phyloP scores from a whole-genome alignment of 2,329 filamentous ascomycete species.

The Pestalotiopsis sp. region DNA sequence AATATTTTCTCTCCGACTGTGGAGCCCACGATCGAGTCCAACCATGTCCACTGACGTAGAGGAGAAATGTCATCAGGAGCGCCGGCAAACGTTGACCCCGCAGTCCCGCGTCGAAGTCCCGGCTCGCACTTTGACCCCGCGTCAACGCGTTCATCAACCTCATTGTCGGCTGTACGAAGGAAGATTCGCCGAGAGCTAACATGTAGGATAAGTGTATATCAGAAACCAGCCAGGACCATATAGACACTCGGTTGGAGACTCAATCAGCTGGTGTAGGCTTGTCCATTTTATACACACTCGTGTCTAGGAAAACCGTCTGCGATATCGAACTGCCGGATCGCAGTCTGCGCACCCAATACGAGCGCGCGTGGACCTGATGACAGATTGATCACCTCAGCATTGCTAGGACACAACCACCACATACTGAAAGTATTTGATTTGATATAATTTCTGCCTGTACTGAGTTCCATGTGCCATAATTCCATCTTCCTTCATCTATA shows the following conservation, averaged over 20 bases:
- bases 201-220: too few relatives aligned
- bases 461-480: neutral
- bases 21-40: neutral
- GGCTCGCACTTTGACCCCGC: neutral
- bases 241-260: neutral
- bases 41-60: neutral
- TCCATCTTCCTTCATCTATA: neutral
- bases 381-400: constrained; percentile 7
- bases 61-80: neutral
- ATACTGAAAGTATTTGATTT: neutral
- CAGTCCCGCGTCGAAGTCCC: constrained; percentile 2
- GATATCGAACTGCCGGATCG: neutral
- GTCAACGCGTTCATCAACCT: neutral
- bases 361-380: neutral
- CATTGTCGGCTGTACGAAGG: neutral
- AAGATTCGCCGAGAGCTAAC: neutral
- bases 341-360: neutral
- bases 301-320: neutral
- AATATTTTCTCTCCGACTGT: neutral
- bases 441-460: neutral
- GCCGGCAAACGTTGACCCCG: constrained; percentile 6
- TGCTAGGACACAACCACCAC: neutral
- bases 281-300: neutral
- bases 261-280: neutral
- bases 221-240: neutral